Conservation (phyloP, 2,329 filamentous ascomycete species). For the Fusarium sp. region DNA sequence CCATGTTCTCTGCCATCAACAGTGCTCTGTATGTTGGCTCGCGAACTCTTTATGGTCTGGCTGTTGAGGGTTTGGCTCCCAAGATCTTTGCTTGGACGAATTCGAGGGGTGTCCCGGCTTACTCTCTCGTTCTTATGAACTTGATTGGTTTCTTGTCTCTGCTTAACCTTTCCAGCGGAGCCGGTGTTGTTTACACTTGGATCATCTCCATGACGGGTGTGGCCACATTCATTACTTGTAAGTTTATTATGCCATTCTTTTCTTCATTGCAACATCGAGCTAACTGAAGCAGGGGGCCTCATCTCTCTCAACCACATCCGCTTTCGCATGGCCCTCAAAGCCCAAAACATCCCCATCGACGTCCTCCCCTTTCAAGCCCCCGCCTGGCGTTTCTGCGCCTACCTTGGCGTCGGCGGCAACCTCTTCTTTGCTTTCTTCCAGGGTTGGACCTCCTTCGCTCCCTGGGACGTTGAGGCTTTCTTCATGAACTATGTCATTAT, state of each 20-base stretch:
- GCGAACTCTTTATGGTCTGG: background rate
- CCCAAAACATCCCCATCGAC: conserved; percentile 15
- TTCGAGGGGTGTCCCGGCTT: background rate
- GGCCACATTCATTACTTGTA: background rate
- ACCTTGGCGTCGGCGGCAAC: background rate
- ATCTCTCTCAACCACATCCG: conserved; percentile 19
- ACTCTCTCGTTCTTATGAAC: background rate
- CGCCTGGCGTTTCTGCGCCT: background rate
- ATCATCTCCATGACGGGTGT: background rate
- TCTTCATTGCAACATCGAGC: rapidly evolving
- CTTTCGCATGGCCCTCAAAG: conserved; percentile 6
- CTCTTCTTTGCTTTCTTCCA: background rate
- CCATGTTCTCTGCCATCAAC: background rate
- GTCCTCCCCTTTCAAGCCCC: conserved; percentile 16
- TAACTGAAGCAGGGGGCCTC: background rate
- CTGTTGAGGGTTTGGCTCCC: background rate
- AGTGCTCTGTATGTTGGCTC: background rate
- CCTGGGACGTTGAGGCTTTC: background rate
- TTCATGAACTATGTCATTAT: conserved; percentile 1
- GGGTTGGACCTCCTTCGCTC: background rate
- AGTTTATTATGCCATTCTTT: background rate
- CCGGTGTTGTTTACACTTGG: background rate
- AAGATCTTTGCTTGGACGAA: background rate
- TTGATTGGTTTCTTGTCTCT: background rate
- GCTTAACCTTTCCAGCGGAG: background rate